A percentile compares a stretch with the other conserved stretches of the same genome.
Evolutionary conservation across 192 early-diverging fungal species (phyloP).

Genomic region (Coemansia sp.): DNA sequence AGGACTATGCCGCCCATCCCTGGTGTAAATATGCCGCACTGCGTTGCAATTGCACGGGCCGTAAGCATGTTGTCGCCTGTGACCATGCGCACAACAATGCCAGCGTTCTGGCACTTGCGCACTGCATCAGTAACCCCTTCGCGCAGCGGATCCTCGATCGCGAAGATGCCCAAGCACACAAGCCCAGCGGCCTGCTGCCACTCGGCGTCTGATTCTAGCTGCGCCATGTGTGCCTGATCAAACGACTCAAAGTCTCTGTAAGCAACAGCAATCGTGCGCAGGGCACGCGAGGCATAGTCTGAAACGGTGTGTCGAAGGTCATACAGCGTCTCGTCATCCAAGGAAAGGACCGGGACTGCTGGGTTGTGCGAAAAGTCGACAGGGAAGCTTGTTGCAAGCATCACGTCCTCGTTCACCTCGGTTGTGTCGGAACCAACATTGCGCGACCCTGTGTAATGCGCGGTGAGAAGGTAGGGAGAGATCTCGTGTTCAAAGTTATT

Average conservation of each 20-base stretch:
- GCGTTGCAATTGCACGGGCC: conserved; percentile 89
- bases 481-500: background rate
- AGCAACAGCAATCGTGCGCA: conserved; percentile 89
- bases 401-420: conserved; percentile 39
- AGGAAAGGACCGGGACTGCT: conserved; percentile 45
- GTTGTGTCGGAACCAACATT: conserved; percentile 48
- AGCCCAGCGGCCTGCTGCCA: conserved; percentile 60
- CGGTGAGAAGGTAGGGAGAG: conserved; percentile 42
- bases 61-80: conserved; percentile 96
- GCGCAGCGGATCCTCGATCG: conserved; percentile 96
- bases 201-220: conserved; percentile 43
- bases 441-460: conserved; percentile 42
- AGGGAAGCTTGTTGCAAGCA: conserved; percentile 23
- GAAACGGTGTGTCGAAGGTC: conserved; percentile 47
- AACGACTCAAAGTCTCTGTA: conserved; percentile 78
- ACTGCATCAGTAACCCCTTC: conserved; percentile 94
- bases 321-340: conserved; percentile 52
- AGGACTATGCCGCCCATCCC: conserved; percentile 76
- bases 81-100: conserved; percentile 97
- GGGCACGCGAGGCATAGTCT: conserved; percentile 60
- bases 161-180: conserved; percentile 84
- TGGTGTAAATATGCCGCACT: conserved; percentile 87
- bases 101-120: conserved; percentile 80
- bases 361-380: conserved; percentile 51
- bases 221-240: conserved; percentile 49